phyloP scores from a whole-genome alignment of 768 basidiomycete species.

The Agrocybe praecox region DNA sequence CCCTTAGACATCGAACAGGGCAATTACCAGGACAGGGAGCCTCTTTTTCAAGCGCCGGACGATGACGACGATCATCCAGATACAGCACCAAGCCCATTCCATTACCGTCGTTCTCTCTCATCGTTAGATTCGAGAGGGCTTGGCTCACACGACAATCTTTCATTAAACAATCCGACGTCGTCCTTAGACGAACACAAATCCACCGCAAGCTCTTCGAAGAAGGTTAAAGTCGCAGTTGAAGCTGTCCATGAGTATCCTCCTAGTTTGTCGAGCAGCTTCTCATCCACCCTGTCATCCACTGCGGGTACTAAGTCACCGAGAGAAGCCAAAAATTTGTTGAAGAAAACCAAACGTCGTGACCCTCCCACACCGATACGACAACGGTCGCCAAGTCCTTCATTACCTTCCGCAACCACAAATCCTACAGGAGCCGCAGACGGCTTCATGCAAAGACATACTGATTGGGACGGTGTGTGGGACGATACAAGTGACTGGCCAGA shows the following conservation, averaged over 20 bases:
- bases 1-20: constrained; percentile 42
- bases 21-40: constrained; percentile 51
- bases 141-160: constrained; percentile 23
- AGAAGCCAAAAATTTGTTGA: constrained; percentile 29
- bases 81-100: constrained; percentile 30
- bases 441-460: constrained; percentile 16
- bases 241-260: constrained; percentile 66
- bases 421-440: constrained; percentile 3
- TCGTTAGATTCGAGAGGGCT: constrained; percentile 19
- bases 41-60: constrained; percentile 58
- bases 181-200: constrained; percentile 44
- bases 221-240: constrained; percentile 18
- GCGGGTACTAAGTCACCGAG: constrained; percentile 24
- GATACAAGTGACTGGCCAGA: constrained; percentile 54
- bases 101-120: constrained; percentile 35
- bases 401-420: constrained; percentile 12
- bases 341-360: constrained; percentile 41
- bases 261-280: constrained; percentile 44
- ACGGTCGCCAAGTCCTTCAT: neutral
- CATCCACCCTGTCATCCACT: constrained; percentile 36
- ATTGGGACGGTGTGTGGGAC: constrained; percentile 57
- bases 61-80: constrained; percentile 46
- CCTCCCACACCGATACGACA: constrained; percentile 32
- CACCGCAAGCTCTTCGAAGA: constrained; percentile 32
- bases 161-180: constrained; percentile 23